Evolutionary conservation across 2,329 filamentous ascomycete genomes (phyloP), one percentile per base, ranked within the genome.

Genomic region (Aureobasidium sp.): DNA sequence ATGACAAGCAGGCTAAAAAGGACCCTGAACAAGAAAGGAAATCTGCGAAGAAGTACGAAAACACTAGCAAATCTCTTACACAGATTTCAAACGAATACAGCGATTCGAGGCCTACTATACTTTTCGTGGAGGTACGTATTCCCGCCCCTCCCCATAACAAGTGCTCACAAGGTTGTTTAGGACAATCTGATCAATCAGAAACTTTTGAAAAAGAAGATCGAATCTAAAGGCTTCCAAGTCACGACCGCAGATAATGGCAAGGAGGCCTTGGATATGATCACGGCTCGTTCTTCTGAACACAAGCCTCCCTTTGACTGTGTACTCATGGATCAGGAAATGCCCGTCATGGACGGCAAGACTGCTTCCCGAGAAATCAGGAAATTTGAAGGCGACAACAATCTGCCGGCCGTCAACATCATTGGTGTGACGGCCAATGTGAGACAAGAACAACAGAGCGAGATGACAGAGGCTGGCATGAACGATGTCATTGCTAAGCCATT

Each of bases 341-440:
- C 72, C 0, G 59, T 71, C 9, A 68, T 73, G 64, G 70, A 73
- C 36, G 72, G 72, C 42, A 70, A 70, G 31, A 61, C 67, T 0
- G 71, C 71, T 6, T 66, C 70, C 2, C 56, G 56, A 36, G 64
- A 66, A 22, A 71, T 74, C 12, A 66, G 71, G 0, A 52, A 65
- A 11, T 69, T 71, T 55, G 49, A 64, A 2, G 52, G 67, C 1
- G 64, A 67, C 27, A 37, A 64, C 5, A 45, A 68, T 12, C 63
- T 68, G 22, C 65, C 64, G 2, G 25, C 31, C 3, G 60, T 71
- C 1, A 70, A 70, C 0, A 71, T 74, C 12, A 57, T 74, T 2
- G 72, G 71, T 7, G 70, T 74, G 6, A 72, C 70, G 4, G 72
- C 72, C 15, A 73, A 74, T 48, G 71, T 70, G n/a, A 52, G 72